Conservation (phyloP, 1,284 basidiomycete genomes). For the Mycena citricolor region DNA sequence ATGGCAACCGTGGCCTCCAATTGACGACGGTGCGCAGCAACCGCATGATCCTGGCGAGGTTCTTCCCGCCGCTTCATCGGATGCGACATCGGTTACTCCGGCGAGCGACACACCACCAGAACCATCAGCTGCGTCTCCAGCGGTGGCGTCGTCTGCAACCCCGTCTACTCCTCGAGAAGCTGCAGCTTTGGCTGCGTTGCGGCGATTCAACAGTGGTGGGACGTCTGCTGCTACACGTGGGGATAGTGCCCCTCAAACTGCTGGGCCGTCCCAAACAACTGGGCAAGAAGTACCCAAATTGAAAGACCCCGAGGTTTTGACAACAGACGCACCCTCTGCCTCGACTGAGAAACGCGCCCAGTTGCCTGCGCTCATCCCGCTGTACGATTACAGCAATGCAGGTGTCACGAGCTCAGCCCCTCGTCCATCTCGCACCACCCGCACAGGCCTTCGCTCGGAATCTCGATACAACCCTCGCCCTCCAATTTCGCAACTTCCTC, state of each 20-base stretch:
- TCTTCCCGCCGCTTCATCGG: conserved; percentile 16
- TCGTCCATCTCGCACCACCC: no score
- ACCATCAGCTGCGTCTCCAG: conserved; percentile 1
- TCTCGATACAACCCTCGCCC: conserved; percentile 15
- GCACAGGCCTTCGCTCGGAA: conserved; percentile 14
- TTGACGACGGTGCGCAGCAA: conserved; percentile 26
- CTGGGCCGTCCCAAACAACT: no score
- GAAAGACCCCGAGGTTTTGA: no score
- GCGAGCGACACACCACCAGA: conserved; percentile 6
- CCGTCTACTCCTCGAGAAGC: conserved; percentile 38
- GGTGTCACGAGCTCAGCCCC: no score
- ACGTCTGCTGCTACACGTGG: conserved; percentile 9
- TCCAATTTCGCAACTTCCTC: conserved; percentile 39
- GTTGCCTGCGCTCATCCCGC: conserved; percentile 53
- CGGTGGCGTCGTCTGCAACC: conserved; percentile 3
- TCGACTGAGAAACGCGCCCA: conserved; percentile 23
- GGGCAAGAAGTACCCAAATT: neutral
- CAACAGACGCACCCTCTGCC: conserved; percentile 17
- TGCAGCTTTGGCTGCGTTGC: conserved; percentile 45
- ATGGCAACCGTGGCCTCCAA: conserved; percentile 60
- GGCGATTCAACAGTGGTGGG: conserved; percentile 30
- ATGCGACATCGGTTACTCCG: conserved; percentile 6
- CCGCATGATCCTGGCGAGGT: conserved; percentile 15
- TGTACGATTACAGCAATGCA: conserved; percentile 46
- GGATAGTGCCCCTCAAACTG: no score